Conservation (phyloP, 2,329 filamentous ascomycete genomes). For the Cercospora canescens region DNA sequence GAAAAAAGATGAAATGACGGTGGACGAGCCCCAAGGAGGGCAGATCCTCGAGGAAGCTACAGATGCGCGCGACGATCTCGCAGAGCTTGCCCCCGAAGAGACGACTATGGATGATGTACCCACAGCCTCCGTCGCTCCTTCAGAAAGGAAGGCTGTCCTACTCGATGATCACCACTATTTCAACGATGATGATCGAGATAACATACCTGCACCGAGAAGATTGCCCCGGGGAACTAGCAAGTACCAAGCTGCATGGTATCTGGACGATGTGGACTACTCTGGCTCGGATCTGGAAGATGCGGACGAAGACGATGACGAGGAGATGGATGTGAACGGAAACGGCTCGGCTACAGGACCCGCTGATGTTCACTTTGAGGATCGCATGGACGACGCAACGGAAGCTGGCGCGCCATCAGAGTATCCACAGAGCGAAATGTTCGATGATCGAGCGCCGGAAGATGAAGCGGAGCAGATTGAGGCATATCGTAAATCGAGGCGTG, state of each 20-base stretch:
- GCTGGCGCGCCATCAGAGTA: slow-evolving; percentile 79
- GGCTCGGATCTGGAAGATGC: slow-evolving; percentile 78
- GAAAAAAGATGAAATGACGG: slow-evolving; percentile 61
- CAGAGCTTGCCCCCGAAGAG: slow-evolving; percentile 83
- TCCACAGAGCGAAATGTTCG: slow-evolving; percentile 88
- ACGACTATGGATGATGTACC: slow-evolving; percentile 71
- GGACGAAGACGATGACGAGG: slow-evolving; percentile 60
- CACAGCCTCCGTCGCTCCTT: slow-evolving; percentile 50
- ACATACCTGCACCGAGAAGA: slow-evolving; percentile 65
- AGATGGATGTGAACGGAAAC: slow-evolving; percentile 50
- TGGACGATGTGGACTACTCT: slow-evolving; percentile 78
- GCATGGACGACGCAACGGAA: slow-evolving; percentile 57
- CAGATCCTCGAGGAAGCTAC: slow-evolving; percentile 69
- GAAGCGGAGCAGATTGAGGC: slow-evolving; percentile 79
- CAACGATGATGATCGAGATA: slow-evolving; percentile 75
- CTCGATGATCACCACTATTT: slow-evolving; percentile 98
- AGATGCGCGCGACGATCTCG: slow-evolving; percentile 79
- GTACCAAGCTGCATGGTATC: slow-evolving; percentile 93
- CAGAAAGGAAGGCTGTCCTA: slow-evolving; percentile 74
- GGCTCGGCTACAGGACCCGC: slow-evolving; percentile 66
- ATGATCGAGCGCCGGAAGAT: slow-evolving; percentile 76
- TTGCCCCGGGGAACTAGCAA: slow-evolving; percentile 88
- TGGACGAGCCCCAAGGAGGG: slow-evolving; percentile 61
- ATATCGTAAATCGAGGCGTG: slow-evolving; percentile 74
- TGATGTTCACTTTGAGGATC: slow-evolving; percentile 64